Evolutionary conservation across 306 rosid genomes (phyloP), one percentile per base, ranked within the genome.

Genomic region (Coriaria nepalensis): DNA sequence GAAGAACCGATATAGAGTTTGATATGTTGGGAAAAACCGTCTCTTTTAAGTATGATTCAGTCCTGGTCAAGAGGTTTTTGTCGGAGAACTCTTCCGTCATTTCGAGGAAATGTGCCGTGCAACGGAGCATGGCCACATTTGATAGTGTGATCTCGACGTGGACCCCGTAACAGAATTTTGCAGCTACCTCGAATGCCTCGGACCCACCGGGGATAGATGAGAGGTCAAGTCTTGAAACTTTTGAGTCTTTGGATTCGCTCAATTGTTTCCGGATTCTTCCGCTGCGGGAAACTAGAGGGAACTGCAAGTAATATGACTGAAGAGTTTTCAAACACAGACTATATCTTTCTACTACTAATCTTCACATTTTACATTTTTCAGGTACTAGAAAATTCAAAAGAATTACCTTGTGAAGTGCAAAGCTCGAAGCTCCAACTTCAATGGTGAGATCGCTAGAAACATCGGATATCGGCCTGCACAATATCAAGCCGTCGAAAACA

Each of bases 391-490:
- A 7, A 12, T 9, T 7, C 29, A 44, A 9, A 11, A 0, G n/a
- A 44, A 10, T 76, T 61, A 86, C 98, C 96, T 92, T 85, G 74
- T 92, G 98, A 55, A 86, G 96, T 49, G 96, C 68, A 50, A 92
- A 82, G 81, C 66, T 77, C 11, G 98, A 75, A 46, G 93, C 61
- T 75, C 94, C 98, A 4, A 92, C 73, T 72, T 92, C 98, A 0
- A 92, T 61, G 37, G 73, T 74, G 50, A 92, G 86, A 67, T 92
- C 98, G 50, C 94, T 92, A 36, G 98, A 77, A 47, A 85, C 96
- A 66, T 92, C 98, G 43, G 98, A 92, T 47, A 92, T 82, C 12
- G 98, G 96, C 98, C 98, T 92, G 94, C 49, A 72, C 71, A 35
- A 67, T 5, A 50, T 29, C 60, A 58, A 71, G 34, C 8, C 56